phyloP scores from a whole-genome alignment of 345 rosid species.

The Melastoma malabathricum region DNA sequence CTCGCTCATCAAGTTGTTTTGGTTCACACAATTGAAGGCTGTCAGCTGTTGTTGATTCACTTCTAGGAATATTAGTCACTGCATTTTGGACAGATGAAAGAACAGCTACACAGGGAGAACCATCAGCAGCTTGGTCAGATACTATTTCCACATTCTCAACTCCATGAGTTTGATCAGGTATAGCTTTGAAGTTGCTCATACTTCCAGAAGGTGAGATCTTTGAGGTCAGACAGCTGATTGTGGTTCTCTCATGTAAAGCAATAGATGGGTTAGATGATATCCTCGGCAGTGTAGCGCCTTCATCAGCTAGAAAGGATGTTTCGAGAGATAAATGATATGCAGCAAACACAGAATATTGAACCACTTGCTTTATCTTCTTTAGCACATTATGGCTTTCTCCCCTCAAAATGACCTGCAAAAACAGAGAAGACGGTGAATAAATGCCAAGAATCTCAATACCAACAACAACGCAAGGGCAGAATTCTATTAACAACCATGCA shows the following conservation, averaged over 20 bases:
- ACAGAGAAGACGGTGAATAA: slow-evolving; percentile 4
- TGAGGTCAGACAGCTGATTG: slow-evolving; percentile 25
- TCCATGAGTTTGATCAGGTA: slow-evolving; percentile 1
- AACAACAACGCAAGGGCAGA: neutral
- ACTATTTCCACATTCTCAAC: slow-evolving; percentile 1
- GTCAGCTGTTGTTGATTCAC: slow-evolving; percentile 16
- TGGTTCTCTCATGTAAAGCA: slow-evolving; percentile 28
- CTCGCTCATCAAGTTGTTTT: slow-evolving; percentile 17
- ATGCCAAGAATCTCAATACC: neutral
- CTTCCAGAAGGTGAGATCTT: slow-evolving; percentile 15
- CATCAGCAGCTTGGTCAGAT: neutral
- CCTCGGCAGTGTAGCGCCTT: slow-evolving; percentile 92
- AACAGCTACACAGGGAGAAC: slow-evolving; percentile 2
- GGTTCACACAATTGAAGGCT: slow-evolving; percentile 14
- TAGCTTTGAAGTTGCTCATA: slow-evolving; percentile 4
- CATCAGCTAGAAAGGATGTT: slow-evolving; percentile 97
- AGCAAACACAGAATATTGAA: slow-evolving; percentile 91
- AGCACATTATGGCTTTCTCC: slow-evolving; percentile 69
- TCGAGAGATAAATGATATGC: slow-evolving; percentile 90
- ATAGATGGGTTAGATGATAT: slow-evolving; percentile 24
- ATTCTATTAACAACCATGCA: too few species aligned
- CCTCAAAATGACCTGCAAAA: slow-evolving; percentile 57
- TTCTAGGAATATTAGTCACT: slow-evolving; percentile 16
- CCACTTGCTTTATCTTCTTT: slow-evolving; percentile 84
- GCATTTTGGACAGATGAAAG: slow-evolving; percentile 29